phyloP scores from a whole-genome alignment of 371 early-diverging fungal species.

The Mortierella polycephala region DNA sequence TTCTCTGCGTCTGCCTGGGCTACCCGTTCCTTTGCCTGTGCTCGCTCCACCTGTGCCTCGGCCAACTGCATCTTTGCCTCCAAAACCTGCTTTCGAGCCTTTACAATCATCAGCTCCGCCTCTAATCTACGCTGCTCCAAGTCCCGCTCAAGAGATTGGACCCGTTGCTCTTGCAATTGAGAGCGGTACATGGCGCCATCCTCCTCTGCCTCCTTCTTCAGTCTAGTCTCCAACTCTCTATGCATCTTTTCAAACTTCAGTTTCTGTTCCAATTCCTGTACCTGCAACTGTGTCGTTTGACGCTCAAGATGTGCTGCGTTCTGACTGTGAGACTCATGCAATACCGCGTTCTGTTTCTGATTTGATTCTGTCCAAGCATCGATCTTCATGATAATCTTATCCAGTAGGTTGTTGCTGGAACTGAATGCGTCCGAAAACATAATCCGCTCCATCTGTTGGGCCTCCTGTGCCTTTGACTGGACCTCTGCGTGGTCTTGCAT shows the following conservation, averaged over 20 bases:
- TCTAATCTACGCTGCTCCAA: neutral
- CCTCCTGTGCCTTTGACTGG: too few species aligned
- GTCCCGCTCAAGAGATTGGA: neutral
- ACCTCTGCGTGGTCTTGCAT: too few species aligned
- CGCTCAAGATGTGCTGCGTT: neutral
- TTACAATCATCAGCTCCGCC: neutral
- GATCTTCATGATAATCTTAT: neutral
- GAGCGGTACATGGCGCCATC: neutral
- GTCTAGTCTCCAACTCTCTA: neutral
- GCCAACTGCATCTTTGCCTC: neutral
- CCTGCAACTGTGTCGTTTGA: neutral
- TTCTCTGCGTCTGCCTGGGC: neutral
- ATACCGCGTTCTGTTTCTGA: neutral
- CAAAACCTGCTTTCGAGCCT: neutral
- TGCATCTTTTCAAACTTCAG: neutral
- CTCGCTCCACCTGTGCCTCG: neutral
- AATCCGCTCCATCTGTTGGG: neutral
- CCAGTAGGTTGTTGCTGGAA: conserved; percentile 75
- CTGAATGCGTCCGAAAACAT: conserved; percentile 63
- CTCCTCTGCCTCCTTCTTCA: neutral
- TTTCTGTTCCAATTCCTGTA: neutral
- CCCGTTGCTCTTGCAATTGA: neutral
- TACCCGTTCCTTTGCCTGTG: neutral
- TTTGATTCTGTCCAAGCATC: neutral
- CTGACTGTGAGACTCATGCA: neutral